Evolutionary conservation across 2,329 filamentous ascomycete genomes (phyloP).

Genomic region (Botryotinia convoluta): DNA sequence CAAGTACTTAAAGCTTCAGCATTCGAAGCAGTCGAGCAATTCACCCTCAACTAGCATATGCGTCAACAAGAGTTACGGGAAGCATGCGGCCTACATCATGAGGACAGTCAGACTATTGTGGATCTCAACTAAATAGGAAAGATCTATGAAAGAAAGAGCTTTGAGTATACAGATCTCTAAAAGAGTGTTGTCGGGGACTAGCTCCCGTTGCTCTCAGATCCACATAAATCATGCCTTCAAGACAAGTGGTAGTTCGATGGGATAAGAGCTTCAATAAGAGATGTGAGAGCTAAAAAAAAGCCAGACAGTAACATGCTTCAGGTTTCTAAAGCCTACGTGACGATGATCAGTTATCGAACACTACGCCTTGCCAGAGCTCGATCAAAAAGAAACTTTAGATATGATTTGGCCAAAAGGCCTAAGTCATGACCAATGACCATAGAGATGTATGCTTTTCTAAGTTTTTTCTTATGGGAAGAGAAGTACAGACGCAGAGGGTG

Average conservation of each 20-base stretch:
- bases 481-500: no score
- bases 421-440: neutral
- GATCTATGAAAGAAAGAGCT: neutral
- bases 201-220: neutral
- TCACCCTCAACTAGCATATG: neutral
- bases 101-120: neutral
- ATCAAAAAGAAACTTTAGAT: neutral
- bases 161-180: neutral
- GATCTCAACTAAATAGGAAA: neutral
- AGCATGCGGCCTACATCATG: neutral
- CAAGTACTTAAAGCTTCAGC: neutral
- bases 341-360: neutral
- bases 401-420: neutral
- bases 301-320: neutral
- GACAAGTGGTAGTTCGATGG: neutral
- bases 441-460: neutral
- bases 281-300: neutral
- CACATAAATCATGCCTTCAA: neutral
- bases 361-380: neutral
- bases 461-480: no score
- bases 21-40: neutral
- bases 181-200: neutral
- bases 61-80: conserved; percentile 49
- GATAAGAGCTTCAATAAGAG: neutral
- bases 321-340: neutral